Conservation (phyloP, 1,139 yeast genomes). For the Nakaseomyces delphensis region DNA sequence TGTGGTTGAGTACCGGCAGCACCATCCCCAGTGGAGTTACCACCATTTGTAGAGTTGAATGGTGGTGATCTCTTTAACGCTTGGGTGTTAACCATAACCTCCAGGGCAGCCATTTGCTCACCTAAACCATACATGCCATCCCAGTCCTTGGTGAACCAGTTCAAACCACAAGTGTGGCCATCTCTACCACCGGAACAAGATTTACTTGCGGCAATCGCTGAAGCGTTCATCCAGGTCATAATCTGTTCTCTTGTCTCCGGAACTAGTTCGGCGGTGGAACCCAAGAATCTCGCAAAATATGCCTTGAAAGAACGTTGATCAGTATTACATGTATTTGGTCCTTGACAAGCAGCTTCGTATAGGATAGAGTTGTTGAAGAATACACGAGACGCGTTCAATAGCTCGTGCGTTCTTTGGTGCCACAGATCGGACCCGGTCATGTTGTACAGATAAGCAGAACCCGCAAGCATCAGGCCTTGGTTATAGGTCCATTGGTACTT, state of each 20-base stretch:
- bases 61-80: slow-evolving; percentile 49
- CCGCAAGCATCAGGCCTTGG: slow-evolving; percentile 70
- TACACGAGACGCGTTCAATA: slow-evolving; percentile 46
- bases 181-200: slow-evolving; percentile 83
- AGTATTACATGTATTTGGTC: slow-evolving; percentile 54
- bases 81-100: slow-evolving; percentile 58
- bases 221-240: slow-evolving; percentile 43
- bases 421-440: slow-evolving; percentile 60
- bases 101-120: slow-evolving; percentile 85
- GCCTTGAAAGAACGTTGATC: slow-evolving; percentile 91
- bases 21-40: slow-evolving; percentile 49
- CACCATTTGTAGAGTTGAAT: slow-evolving; percentile 51
- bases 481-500: slow-evolving; percentile 79
- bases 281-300: slow-evolving; percentile 66
- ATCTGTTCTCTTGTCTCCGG: slow-evolving; percentile 54
- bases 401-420: slow-evolving; percentile 50
- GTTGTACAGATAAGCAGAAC: slow-evolving; percentile 76
- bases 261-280: slow-evolving; percentile 61
- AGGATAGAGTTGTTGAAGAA: slow-evolving; percentile 51
- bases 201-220: slow-evolving; percentile 72
- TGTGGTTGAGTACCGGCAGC: slow-evolving; percentile 46
- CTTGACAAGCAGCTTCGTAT: slow-evolving; percentile 80
- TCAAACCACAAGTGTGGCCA: slow-evolving; percentile 81
- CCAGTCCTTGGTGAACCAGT: slow-evolving; percentile 69
- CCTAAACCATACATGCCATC: slow-evolving; percentile 84